Conservation (phyloP, 2,329 filamentous ascomycete species). For the Gnomoniopsis sp. region DNA sequence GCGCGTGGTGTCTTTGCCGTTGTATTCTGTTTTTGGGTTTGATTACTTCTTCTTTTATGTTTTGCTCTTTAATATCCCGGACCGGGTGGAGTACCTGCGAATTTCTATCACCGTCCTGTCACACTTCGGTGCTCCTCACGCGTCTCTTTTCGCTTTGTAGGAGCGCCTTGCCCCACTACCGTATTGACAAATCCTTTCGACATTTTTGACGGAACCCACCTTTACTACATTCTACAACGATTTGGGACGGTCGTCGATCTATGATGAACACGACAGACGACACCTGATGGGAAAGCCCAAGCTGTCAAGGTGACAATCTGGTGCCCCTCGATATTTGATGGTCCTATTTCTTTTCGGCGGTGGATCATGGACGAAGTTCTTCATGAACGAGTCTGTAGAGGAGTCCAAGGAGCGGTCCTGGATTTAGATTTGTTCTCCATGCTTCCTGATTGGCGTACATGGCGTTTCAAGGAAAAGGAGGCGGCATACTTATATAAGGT, state of each 20-base stretch:
- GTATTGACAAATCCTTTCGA: not conserved
- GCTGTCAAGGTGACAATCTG: slow-evolving; percentile 4
- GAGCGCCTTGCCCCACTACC: not conserved
- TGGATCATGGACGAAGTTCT: slow-evolving; percentile 10
- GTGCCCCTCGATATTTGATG: slow-evolving; percentile 9
- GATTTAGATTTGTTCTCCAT: slow-evolving; percentile 6
- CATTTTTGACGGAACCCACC: not conserved
- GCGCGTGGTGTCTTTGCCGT: not conserved
- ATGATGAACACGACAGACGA: slow-evolving; percentile 9
- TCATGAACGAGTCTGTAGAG: slow-evolving; percentile 15
- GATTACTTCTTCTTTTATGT: slow-evolving; percentile 2
- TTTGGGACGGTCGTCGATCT: not conserved
- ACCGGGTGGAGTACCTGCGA: slow-evolving; percentile 5
- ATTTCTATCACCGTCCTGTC: not conserved
- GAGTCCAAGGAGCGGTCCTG: slow-evolving; percentile 9
- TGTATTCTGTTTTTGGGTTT: slow-evolving; percentile 6
- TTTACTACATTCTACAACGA: not conserved
- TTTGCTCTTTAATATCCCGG: slow-evolving; percentile 8
- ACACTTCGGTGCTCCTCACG: slow-evolving; percentile 4
- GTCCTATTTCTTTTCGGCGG: slow-evolving; percentile 11
- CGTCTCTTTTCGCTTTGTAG: not conserved
- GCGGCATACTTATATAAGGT: slow-evolving; percentile 17
- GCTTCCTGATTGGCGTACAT: slow-evolving; percentile 3
- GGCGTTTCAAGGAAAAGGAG: slow-evolving; percentile 10
- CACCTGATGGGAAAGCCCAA: not conserved